These are phyloP conservation scores for Phytophthora tentaculata DNA, from an alignment of 352 stramenopile genomes.

Conservation along the genomic window DNA sequence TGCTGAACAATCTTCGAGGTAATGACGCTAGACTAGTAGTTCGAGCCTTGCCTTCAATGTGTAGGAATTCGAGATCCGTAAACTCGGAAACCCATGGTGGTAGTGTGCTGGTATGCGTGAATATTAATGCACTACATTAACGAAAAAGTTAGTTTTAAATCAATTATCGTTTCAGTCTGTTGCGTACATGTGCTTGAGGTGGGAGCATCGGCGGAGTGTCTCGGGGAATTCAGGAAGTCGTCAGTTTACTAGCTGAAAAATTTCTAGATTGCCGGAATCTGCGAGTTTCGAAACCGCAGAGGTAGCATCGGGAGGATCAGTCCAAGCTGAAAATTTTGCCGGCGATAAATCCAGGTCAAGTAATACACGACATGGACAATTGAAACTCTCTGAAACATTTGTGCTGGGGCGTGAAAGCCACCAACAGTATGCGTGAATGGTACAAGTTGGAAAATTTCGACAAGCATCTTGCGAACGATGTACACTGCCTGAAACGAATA, in stretches of 20 bases:
- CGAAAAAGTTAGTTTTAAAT: background rate
- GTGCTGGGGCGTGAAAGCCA: conserved; percentile 13
- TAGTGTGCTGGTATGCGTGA: conserved; percentile 35
- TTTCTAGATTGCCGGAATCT: conserved; percentile 39
- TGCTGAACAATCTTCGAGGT: conserved; percentile 32
- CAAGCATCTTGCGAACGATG: conserved; percentile 26
- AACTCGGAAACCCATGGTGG: conserved; percentile 38
- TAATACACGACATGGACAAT: conserved; percentile 44
- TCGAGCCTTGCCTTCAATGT: conserved; percentile 40
- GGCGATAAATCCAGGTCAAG: conserved; percentile 28
- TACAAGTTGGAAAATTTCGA: conserved; percentile 19
- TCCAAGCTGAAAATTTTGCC: conserved; percentile 33
- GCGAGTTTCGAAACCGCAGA: conserved; percentile 33
- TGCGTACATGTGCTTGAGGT: conserved; percentile 46
- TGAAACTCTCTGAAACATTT: conserved; percentile 1
- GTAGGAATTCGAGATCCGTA: conserved; percentile 42
- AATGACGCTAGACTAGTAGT: conserved; percentile 24
- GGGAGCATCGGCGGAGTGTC: conserved; percentile 30
- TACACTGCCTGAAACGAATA: conserved; percentile 15
- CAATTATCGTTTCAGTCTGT: background rate
- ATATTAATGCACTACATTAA: conserved; percentile 33
- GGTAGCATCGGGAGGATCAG: conserved; percentile 20
- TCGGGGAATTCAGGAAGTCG: conserved; percentile 26
- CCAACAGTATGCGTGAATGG: conserved; percentile 33
- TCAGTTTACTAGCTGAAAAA: conserved; percentile 45